A percentile compares a stretch with the other conserved stretches of the same genome.
Conservation (phyloP, 139 green algal species). For the Chlamydomonas urium region DNA sequence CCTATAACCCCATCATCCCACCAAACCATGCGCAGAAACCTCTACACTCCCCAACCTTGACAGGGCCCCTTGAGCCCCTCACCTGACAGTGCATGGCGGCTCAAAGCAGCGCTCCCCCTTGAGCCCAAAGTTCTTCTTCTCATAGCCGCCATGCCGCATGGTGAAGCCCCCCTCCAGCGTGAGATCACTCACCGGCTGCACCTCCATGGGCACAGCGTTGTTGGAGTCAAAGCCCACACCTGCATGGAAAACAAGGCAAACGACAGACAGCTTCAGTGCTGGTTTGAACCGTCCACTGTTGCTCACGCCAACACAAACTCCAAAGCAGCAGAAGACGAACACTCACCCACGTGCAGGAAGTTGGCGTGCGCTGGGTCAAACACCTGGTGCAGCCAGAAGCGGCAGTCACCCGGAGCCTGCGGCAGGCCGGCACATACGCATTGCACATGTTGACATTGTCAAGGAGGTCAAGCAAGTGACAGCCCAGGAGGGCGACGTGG, state of each 20-base stretch:
- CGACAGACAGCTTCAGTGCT: no score
- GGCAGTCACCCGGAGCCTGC: slow-evolving; percentile 6
- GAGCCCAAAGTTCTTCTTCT: slow-evolving; percentile 4
- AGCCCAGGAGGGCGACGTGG: no score
- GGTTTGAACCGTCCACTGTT: no score
- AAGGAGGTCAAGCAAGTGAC: no score
- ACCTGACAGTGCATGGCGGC: not conserved
- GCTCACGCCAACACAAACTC: not conserved
- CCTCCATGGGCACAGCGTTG: slow-evolving; percentile 12
- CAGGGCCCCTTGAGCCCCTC: no score
- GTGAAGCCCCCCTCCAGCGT: not conserved
- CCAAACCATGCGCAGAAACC: no score
- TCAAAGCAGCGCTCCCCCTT: not conserved
- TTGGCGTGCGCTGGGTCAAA: slow-evolving; percentile 17
- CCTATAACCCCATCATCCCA: no score
- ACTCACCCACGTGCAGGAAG: slow-evolving; percentile 13
- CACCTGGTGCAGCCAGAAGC: slow-evolving; percentile 13
- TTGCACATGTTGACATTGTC: no score
- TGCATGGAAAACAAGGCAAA: no score
- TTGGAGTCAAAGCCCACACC: slow-evolving; percentile 5
- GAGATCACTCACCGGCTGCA: not conserved
- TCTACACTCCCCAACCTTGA: no score
- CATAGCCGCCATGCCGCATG: slow-evolving; percentile 1
- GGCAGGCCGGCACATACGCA: no score
- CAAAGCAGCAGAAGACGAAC: not conserved